These are phyloP conservation scores for Tylopilus plumbeoviolaceoides DNA, from an alignment of 768 basidiomycete species.

Conservation along the genomic window DNA sequence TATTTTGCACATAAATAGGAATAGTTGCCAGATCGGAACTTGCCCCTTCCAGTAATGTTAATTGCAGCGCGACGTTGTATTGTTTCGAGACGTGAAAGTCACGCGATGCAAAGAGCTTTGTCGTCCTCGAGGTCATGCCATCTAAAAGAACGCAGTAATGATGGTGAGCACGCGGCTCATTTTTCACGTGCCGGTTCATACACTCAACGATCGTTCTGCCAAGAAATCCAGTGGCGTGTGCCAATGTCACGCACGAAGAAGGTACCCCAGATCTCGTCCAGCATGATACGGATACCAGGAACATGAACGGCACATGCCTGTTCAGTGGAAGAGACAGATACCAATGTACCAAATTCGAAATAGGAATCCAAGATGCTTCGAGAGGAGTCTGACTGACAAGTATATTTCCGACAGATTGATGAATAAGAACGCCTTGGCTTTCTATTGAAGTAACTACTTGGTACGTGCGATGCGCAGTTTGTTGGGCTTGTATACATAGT, in stretches of 20 bases:
- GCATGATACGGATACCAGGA: neutral
- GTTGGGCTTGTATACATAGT: constrained; percentile 78
- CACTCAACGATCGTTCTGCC: neutral
- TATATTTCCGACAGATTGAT: neutral
- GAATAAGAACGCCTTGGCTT: neutral
- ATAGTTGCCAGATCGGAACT: neutral
- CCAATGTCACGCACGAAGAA: neutral
- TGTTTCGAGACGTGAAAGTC: neutral
- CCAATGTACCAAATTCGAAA: neutral
- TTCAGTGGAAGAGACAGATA: neutral
- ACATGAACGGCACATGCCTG: neutral
- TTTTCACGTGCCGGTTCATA: constrained; percentile 2
- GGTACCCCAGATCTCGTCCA: neutral
- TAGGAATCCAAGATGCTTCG: neutral
- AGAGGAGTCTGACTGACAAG: neutral
- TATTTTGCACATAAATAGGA: constrained; percentile 31
- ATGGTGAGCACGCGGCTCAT: neutral
- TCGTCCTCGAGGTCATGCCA: neutral
- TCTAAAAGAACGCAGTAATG: neutral
- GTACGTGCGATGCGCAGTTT: constrained; percentile 83
- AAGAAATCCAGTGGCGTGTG: neutral
- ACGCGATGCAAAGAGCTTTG: neutral
- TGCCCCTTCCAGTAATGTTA: neutral
- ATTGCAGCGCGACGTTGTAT: neutral
- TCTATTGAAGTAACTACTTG: constrained; percentile 57